Evolutionary conservation across 306 rosid species (phyloP).

Genomic region (Citrullus amarus): DNA sequence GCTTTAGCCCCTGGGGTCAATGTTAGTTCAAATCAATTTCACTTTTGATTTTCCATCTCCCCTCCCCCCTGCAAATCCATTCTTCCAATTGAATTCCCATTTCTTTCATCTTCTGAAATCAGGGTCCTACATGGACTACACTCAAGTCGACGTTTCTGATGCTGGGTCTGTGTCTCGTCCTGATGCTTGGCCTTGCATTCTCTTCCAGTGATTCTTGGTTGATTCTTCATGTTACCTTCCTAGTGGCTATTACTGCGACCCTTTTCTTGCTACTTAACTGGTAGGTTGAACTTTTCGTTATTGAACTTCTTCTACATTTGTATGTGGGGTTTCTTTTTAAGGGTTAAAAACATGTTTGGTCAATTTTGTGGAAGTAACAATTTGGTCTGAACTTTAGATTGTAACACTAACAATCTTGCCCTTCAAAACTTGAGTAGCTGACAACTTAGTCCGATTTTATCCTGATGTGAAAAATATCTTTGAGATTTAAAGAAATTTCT

Average conservation of each 20-base stretch:
- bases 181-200: conserved; percentile 76
- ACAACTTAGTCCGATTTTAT: background rate
- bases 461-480: background rate
- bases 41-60: background rate
- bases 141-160: conserved; percentile 49
- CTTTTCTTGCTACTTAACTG: conserved; percentile 86
- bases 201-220: conserved; percentile 73
- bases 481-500: background rate
- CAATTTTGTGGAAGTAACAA: background rate
- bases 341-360: background rate
- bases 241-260: conserved; percentile 53
- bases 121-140: conserved; percentile 80
- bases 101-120: conserved; percentile 14
- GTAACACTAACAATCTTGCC: background rate
- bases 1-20: conserved; percentile 90
- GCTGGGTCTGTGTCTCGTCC: conserved; percentile 62
- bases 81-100: background rate
- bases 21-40: conserved; percentile 23
- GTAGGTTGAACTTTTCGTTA: conserved; percentile 24
- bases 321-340: background rate
- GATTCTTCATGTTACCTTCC: conserved; percentile 62
- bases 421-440: background rate
- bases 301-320: background rate
- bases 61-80: background rate
- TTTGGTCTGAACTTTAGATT: background rate